phyloP scores from a whole-genome alignment of 192 early-diverging fungal genomes.

The Linderina pennispora region DNA sequence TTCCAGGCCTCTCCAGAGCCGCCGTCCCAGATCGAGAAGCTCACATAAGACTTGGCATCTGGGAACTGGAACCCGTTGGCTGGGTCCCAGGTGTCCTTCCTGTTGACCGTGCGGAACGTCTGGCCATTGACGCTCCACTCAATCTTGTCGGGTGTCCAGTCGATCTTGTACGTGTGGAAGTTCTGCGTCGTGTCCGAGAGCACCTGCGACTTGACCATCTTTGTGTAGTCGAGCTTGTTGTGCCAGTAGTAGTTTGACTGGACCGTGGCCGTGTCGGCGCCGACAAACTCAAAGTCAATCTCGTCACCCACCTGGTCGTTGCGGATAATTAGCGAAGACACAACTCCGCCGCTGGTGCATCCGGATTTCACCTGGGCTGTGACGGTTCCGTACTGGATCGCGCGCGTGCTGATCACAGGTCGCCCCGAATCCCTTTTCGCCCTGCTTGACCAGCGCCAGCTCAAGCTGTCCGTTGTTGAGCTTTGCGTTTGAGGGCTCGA shows the following conservation, averaged over 20 bases:
- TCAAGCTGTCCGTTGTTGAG: slow-evolving; percentile 36
- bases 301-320: slow-evolving; percentile 55
- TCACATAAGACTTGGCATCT: slow-evolving; percentile 41
- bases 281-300: slow-evolving; percentile 65
- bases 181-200: slow-evolving; percentile 33
- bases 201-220: slow-evolving; percentile 34
- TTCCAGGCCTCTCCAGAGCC: slow-evolving; percentile 50
- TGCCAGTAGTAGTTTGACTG: slow-evolving; percentile 62
- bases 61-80: slow-evolving; percentile 45
- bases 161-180: slow-evolving; percentile 52
- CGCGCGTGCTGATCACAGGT: slow-evolving; percentile 49
- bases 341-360: slow-evolving; percentile 46
- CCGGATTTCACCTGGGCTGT: slow-evolving; percentile 50
- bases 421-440: slow-evolving; percentile 53
- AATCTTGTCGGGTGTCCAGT: slow-evolving; percentile 53
- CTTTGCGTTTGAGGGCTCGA: slow-evolving; percentile 47
- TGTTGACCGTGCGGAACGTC: slow-evolving; percentile 43
- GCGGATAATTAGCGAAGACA: slow-evolving; percentile 54
- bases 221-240: slow-evolving; percentile 50
- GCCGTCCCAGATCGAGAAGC: slow-evolving; percentile 63
- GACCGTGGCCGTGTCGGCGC: slow-evolving; percentile 41
- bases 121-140: slow-evolving; percentile 47
- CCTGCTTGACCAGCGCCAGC: slow-evolving; percentile 38
- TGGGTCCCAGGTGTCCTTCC: slow-evolving; percentile 42
- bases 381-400: slow-evolving; percentile 56